phyloP scores from a whole-genome alignment of 2,329 filamentous ascomycete genomes.

The Diplodia sapinea region DNA sequence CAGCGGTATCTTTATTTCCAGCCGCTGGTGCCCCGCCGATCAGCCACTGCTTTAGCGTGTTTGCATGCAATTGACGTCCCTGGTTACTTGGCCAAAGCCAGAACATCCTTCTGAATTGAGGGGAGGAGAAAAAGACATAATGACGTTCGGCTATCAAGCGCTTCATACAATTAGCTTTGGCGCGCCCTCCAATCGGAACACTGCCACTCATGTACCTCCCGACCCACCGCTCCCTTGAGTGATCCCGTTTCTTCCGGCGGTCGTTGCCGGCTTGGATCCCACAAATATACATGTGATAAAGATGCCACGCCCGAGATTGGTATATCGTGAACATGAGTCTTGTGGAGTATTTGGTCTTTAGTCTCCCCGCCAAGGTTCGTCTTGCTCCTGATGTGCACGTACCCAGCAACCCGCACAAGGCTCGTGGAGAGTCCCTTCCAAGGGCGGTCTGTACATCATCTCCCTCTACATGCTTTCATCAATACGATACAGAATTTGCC shows the following conservation, averaged over 20 bases:
- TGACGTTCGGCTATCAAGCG: background rate
- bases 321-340: too few relatives aligned
- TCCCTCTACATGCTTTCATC: background rate
- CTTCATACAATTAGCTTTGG: background rate
- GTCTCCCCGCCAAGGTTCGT: too few relatives aligned
- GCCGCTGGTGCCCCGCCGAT: background rate
- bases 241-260: background rate
- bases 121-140: background rate
- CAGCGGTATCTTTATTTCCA: background rate
- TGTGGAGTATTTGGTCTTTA: too few relatives aligned
- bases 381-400: too few relatives aligned
- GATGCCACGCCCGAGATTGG: too few relatives aligned
- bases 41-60: background rate
- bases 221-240: background rate
- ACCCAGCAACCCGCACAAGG: too few relatives aligned
- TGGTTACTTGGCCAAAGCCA: background rate
- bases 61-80: background rate
- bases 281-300: too few relatives aligned
- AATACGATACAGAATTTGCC: background rate
- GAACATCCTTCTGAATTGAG: background rate
- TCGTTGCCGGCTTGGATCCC: background rate
- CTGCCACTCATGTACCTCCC: background rate
- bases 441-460: background rate
- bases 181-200: background rate
- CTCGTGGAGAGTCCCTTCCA: background rate